phyloP scores from a whole-genome alignment of 1,284 basidiomycete species.

The Cryptococcus maquisensis region DNA sequence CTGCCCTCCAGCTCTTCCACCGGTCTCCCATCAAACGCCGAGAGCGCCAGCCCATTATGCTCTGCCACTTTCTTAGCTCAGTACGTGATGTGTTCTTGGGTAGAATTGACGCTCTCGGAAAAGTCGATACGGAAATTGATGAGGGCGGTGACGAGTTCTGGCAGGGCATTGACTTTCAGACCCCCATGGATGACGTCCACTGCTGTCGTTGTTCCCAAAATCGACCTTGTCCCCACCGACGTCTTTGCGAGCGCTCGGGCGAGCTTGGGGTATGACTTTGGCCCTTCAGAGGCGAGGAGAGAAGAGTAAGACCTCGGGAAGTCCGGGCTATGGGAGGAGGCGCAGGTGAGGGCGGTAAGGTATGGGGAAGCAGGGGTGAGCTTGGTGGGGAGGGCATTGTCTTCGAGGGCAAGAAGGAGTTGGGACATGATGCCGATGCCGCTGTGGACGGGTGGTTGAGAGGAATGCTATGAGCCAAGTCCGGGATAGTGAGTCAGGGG shows the following conservation, averaged over 20 bases:
- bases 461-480: constrained; percentile 44
- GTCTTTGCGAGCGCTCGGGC: constrained; percentile 37
- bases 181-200: constrained; percentile 44
- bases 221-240: constrained; percentile 15
- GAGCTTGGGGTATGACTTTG: constrained; percentile 44
- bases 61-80: constrained; percentile 32
- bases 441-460: constrained; percentile 49
- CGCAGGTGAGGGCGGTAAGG: constrained; percentile 49
- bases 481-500: neutral
- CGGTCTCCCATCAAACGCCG: constrained; percentile 23
- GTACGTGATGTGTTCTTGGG: constrained; percentile 32
- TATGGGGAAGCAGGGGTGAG: constrained; percentile 47
- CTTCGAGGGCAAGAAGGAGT: constrained; percentile 47
- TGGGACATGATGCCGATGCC: constrained; percentile 50
- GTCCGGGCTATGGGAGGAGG: constrained; percentile 42
- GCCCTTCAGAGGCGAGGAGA: constrained; percentile 27
- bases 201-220: constrained; percentile 39
- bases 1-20: constrained; percentile 14
- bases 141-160: constrained; percentile 33
- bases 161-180: constrained; percentile 38
- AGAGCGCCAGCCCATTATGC: constrained; percentile 26
- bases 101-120: constrained; percentile 32
- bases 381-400: constrained; percentile 43
- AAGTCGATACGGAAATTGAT: constrained; percentile 49
- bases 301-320: constrained; percentile 38